Conservation (phyloP, 2,329 filamentous ascomycete species). For the Scytalidium sp. region DNA sequence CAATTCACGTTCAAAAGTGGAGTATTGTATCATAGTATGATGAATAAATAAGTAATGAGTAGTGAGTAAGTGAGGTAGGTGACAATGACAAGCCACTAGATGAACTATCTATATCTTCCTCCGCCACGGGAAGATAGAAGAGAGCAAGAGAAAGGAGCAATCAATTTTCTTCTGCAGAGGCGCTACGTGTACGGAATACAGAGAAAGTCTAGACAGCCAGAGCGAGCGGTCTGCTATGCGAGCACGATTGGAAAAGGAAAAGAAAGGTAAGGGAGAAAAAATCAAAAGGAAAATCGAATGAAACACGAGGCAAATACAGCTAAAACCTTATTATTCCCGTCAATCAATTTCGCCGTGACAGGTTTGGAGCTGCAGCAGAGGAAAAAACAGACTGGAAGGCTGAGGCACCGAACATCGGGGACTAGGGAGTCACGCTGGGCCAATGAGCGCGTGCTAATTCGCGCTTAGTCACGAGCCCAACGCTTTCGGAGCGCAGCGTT, state of each 20-base stretch:
- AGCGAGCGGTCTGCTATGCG: too few species aligned
- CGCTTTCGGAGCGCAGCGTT: too few species aligned
- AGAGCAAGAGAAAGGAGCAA: background rate
- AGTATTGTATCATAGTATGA: background rate
- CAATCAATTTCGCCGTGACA: background rate
- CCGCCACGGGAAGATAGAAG: background rate
- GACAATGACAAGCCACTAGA: background rate
- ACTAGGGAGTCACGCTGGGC: background rate
- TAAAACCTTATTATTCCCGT: background rate
- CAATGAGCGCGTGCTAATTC: background rate
- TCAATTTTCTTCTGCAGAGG: background rate
- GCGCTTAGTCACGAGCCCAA: too few species aligned
- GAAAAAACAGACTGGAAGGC: background rate
- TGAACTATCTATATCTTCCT: background rate
- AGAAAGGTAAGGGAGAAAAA: background rate
- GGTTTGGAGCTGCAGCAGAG: background rate
- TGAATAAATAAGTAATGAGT: too few species aligned
- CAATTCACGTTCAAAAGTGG: background rate
- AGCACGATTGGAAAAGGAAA: too few species aligned
- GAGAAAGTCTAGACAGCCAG: too few species aligned
- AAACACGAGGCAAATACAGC: background rate
- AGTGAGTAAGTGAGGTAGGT: background rate
- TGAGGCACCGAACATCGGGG: background rate
- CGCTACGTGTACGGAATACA: too few species aligned
- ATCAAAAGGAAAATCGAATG: background rate